Percentiles rank a stretch among this genome's conserved stretches.
phyloP scores from a whole-genome alignment of 2,329 filamentous ascomycete species.

The Emergomyces orientalis region DNA sequence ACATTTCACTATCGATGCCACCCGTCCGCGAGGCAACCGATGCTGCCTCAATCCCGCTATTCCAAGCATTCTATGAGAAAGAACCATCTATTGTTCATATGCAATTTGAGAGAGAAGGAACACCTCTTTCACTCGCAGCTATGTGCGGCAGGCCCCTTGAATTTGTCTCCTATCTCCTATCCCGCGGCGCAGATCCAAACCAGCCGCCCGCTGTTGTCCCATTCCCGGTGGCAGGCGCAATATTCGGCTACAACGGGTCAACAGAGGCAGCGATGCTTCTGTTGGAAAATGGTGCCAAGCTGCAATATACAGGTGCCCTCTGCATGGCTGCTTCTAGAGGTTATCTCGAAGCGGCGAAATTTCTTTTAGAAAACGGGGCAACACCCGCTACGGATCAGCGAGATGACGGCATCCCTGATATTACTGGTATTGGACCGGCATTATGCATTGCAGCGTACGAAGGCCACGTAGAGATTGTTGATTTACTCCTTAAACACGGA shows the following conservation, averaged over 20 bases:
- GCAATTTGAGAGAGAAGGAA: not conserved
- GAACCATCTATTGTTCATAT: not conserved
- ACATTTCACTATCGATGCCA: not conserved
- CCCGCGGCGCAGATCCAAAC: not conserved
- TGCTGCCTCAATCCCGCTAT: not conserved
- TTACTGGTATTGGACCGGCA: not conserved
- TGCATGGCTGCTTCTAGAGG: not conserved
- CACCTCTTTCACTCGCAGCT: not conserved
- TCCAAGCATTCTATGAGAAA: not conserved
- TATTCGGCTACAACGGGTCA: not conserved
- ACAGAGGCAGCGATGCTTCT: not conserved
- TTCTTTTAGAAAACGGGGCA: not conserved
- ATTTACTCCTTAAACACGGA: not conserved
- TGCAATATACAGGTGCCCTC: not conserved
- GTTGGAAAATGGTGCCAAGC: not conserved
- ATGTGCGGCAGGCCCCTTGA: not conserved
- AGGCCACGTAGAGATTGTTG: not conserved
- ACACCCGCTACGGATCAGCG: not conserved
- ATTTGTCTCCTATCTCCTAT: not conserved
- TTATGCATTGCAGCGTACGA: not conserved
- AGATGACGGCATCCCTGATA: not conserved
- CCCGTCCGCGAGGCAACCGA: not conserved
- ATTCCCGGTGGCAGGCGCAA: not conserved
- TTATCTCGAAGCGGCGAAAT: not conserved
- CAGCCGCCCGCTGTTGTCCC: not conserved